Conservation (phyloP, 1,284 basidiomycete species). For the Microbotryomycetes sp. region DNA sequence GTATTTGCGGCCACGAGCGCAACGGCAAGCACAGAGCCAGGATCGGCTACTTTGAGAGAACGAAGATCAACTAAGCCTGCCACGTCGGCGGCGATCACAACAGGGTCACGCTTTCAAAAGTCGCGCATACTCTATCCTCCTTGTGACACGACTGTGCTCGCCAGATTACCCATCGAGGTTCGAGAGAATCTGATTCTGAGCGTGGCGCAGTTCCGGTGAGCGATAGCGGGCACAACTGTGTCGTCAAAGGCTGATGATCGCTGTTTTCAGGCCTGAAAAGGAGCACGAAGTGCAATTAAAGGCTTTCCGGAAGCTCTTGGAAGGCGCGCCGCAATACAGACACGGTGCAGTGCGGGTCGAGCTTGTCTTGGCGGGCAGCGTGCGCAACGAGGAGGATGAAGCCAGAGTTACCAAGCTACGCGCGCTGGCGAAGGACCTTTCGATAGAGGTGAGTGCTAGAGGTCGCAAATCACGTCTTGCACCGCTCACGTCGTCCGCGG, state of each 20-base stretch:
- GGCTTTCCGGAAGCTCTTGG: constrained; percentile 59
- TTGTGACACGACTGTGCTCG: constrained; percentile 75
- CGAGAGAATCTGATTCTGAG: constrained; percentile 64
- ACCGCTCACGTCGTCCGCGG: neutral
- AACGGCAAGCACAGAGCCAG: neutral
- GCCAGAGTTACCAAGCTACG: constrained; percentile 59
- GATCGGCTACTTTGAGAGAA: neutral
- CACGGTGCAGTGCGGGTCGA: constrained; percentile 43
- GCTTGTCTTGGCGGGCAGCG: constrained; percentile 74
- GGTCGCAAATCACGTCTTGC: neutral
- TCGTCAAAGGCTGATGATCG: neutral
- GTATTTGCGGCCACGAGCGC: neutral
- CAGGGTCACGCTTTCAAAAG: neutral
- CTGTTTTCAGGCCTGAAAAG: constrained; percentile 73
- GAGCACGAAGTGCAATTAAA: constrained; percentile 76
- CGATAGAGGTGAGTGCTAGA: constrained; percentile 51
- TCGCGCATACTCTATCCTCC: constrained; percentile 72
- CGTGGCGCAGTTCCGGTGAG: constrained; percentile 81
- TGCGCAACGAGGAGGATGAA: constrained; percentile 67
- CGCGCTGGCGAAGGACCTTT: constrained; percentile 55
- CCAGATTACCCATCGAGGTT: constrained; percentile 53
- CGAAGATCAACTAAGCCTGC: neutral
- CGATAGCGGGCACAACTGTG: neutral
- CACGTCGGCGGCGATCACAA: neutral
- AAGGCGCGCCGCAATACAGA: constrained; percentile 36